Conservation (phyloP, 768 basidiomycete genomes). For the Agaricus bisporus region DNA sequence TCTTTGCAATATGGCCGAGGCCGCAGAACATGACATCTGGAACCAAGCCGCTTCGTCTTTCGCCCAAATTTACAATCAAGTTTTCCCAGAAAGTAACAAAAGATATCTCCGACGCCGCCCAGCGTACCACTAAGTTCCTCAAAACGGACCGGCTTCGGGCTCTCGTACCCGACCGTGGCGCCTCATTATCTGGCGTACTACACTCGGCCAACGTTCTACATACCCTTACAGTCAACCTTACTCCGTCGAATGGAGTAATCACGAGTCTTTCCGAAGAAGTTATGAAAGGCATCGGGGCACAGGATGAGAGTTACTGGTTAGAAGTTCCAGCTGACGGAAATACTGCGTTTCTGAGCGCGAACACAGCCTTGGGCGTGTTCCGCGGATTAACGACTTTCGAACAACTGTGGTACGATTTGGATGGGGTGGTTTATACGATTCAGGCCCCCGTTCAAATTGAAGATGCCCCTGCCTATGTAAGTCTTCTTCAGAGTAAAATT, state of each 20-base stretch:
- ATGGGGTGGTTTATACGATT: slow-evolving; percentile 46
- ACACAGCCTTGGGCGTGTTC: slow-evolving; percentile 61
- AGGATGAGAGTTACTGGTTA: slow-evolving; percentile 59
- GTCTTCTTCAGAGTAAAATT: slow-evolving; percentile 16
- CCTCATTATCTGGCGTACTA: slow-evolving; percentile 38
- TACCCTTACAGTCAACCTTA: slow-evolving; percentile 39
- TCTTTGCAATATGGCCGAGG: slow-evolving; percentile 31
- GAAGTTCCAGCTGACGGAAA: slow-evolving; percentile 51
- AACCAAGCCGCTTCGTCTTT: slow-evolving; percentile 27
- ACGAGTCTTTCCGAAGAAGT: slow-evolving; percentile 52
- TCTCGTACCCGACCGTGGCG: slow-evolving; percentile 56
- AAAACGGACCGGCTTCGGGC: slow-evolving; percentile 51
- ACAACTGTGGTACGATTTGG: slow-evolving; percentile 61
- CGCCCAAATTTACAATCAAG: slow-evolving; percentile 30
- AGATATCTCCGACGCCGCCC: slow-evolving; percentile 52
- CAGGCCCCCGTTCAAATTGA: slow-evolving; percentile 53
- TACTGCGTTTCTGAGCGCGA: slow-evolving; percentile 50
- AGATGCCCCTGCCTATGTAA: slow-evolving; percentile 62
- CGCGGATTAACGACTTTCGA: slow-evolving; percentile 72
- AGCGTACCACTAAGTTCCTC: slow-evolving; percentile 38
- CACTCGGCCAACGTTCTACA: slow-evolving; percentile 33
- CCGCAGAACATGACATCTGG: slow-evolving; percentile 38
- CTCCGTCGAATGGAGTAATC: slow-evolving; percentile 18
- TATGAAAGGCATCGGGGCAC: slow-evolving; percentile 38
- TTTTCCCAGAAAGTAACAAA: slow-evolving; percentile 41